Base-by-base conservation (phyloP, 192 early-diverging fungal genomes). In the Backusella luteola region DNA sequence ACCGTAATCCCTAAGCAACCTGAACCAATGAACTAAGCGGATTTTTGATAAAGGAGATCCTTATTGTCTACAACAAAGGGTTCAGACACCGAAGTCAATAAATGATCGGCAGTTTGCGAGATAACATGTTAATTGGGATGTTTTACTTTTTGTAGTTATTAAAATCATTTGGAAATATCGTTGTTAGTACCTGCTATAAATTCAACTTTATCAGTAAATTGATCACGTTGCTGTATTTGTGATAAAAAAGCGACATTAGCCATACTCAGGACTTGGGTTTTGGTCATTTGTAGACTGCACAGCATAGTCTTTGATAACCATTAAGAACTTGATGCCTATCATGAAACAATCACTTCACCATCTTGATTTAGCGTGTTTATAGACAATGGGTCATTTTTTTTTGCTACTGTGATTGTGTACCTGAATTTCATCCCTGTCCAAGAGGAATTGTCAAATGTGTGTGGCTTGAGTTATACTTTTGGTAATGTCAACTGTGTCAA, bases 1-100 rank as follows among this genome's bases (percentile, higher is more conserved):
- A 83, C 96, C 95, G 82, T 92, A 92, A 29, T 29, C 34, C 93
- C 84, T 89, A 95, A 93, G 34, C 85, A 80, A 77, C 95, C 95
- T 15, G 91, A 94, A 49, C 94, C 96, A 67, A 98, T 80, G 49
- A 98, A 76, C 95, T 95, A 96, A 77, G 90, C 87, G 2, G 94
- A 91, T 26, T 89, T 78, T 81, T 86, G 36, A 80, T 76, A 73
- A 95, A 89, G 59, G 81, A 76, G 34, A 80, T 71, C 7, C 76
- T 71, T 52, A 0, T 72, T 79, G 21, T 68, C 78, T 21, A 81
- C 2, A 17, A 46, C 6, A 19, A 34, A 29, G 21, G 34, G 17
- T 32, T 39, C 63, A 11, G 34, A 21, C 11, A 79, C 44, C 15
- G 34, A 15, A 29, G 26, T 17, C n/a, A 69, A 35, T 35, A 49